Conservation (phyloP, 106 monocot species). For the Xerophyta viscosa region DNA sequence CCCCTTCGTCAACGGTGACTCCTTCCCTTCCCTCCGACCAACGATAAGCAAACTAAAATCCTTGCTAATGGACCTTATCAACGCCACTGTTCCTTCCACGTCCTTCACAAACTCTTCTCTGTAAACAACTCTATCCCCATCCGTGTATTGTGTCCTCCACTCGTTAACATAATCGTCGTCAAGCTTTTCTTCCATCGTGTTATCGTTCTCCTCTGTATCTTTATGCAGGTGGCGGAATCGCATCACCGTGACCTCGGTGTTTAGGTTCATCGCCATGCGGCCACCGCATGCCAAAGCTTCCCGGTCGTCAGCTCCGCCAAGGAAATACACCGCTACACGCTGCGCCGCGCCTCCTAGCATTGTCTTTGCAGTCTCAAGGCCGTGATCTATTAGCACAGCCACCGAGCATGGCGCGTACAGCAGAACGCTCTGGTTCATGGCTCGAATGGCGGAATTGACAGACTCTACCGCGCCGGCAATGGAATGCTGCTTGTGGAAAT, state of each 20-base stretch:
- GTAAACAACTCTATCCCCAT: conserved; percentile 23
- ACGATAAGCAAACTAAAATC: conserved; percentile 48
- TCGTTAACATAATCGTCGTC: conserved; percentile 28
- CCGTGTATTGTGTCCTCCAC: conserved; percentile 19
- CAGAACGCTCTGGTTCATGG: conserved; percentile 27
- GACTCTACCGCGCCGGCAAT: conserved; percentile 14
- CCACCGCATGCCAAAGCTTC: conserved; percentile 43
- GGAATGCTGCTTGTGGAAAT: conserved; percentile 26
- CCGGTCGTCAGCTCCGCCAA: conserved; percentile 65
- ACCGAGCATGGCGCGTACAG: conserved; percentile 50
- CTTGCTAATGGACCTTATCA: conserved; percentile 29
- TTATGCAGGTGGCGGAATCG: conserved; percentile 17
- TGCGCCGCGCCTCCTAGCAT: conserved; percentile 3
- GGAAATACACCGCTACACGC: conserved; percentile 45
- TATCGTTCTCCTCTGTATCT: not conserved
- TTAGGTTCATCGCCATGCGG: conserved; percentile 36
- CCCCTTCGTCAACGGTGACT: conserved; percentile 30
- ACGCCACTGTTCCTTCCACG: conserved; percentile 34
- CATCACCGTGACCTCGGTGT: conserved; percentile 33
- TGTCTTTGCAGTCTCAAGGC: not conserved
- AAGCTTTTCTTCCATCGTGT: conserved; percentile 1
- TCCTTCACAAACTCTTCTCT: conserved; percentile 48
- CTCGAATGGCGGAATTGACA: conserved; percentile 11
- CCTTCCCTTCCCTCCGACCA: conserved; percentile 27
- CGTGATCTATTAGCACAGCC: conserved; percentile 27